Evolutionary conservation across 2,329 filamentous ascomycete genomes (phyloP).

Genomic region (Fonsecaea nubica): DNA sequence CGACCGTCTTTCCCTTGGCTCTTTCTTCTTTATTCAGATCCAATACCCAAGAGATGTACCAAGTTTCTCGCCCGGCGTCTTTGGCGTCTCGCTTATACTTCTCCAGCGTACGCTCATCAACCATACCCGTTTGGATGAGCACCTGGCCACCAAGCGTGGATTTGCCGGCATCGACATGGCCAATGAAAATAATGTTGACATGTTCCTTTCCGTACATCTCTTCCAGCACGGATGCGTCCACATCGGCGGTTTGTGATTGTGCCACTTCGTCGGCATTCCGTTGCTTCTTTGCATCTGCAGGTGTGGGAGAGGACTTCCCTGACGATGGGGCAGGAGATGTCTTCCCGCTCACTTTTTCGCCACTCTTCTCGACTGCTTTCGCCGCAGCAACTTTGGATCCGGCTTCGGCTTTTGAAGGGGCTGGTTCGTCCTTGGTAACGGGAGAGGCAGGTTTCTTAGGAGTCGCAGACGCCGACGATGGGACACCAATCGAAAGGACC

Average conservation of each 20-base stretch:
- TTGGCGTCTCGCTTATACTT: constrained; percentile 98
- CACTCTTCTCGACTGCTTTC: constrained; percentile 89
- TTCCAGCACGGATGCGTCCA: constrained; percentile 83
- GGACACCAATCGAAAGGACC: constrained; percentile 75
- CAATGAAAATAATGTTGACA: constrained; percentile 96
- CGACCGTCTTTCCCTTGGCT: constrained; percentile 95
- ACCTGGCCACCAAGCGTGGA: constrained; percentile 94
- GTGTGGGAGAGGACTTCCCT: constrained; percentile 79
- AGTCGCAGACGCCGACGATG: constrained; percentile 45
- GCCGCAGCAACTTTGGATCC: constrained; percentile 80
- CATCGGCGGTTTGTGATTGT: constrained; percentile 79
- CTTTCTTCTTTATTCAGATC: constrained; percentile 97
- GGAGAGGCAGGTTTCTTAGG: constrained; percentile 55
- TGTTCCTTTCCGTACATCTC: constrained; percentile 92
- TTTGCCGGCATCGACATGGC: constrained; percentile 98
- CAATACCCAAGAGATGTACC: constrained; percentile 98
- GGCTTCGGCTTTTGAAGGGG: constrained; percentile 64
- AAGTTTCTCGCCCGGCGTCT: constrained; percentile 93
- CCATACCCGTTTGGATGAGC: constrained; percentile 93
- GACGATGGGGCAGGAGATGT: constrained; percentile 83
- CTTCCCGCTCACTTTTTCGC: constrained; percentile 75
- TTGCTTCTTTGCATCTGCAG: constrained; percentile 64
- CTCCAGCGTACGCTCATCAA: constrained; percentile 97
- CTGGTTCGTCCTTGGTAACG: constrained; percentile 59
- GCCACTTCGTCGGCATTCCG: constrained; percentile 83